Base-by-base conservation (phyloP, 371 early-diverging fungal species). In the Mortierella sp. region DNA sequence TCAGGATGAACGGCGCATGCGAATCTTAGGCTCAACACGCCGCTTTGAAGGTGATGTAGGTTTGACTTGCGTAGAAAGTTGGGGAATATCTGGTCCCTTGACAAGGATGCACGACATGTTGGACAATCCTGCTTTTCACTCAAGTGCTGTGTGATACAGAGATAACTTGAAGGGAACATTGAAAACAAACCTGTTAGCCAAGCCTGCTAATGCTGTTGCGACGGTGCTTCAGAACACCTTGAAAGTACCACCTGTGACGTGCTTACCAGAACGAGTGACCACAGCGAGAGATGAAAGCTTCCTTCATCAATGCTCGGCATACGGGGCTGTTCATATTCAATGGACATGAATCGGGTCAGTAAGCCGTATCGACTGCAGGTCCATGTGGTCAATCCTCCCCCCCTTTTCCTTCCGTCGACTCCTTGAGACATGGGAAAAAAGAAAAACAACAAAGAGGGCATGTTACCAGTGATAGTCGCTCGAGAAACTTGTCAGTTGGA, bases 261-360 rank as follows among this genome's bases (percentile, higher is more conserved):
- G 42, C 52, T 71, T 84, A 90, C 91, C 95, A 96, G 79, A 91
- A 96, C 1, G 93, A 91, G 79, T 95, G 95, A 0, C 95, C 93
- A 80, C 95, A 95, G n/a, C 82, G 80, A 1, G 94, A 87, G 70
- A 90, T 87, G 64, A 87, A 93, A 0, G 93, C 93, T 48, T 93
- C 90, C 31, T 79, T 80, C 67, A 95, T 91, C 18, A 86, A 71
- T 31, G 90, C 84, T 27, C 88, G 82, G 62, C 95, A 95, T 26
- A 95, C 87, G 10, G 88, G 89, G 67, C 93, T 91, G 67, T n/a
- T 48, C n/a, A n/a, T 9, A 24, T 48, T 48, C 19, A 12, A 5
- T 5, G 19, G 19, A 45, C 45, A 45, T 12, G 5, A n/a, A 45
- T 7, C 31, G 30, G 13, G 50, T 46, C 24, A 45, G 49, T 31